Base-by-base conservation (phyloP, 805 yeast genomes). In the Pichia scutulata region DNA sequence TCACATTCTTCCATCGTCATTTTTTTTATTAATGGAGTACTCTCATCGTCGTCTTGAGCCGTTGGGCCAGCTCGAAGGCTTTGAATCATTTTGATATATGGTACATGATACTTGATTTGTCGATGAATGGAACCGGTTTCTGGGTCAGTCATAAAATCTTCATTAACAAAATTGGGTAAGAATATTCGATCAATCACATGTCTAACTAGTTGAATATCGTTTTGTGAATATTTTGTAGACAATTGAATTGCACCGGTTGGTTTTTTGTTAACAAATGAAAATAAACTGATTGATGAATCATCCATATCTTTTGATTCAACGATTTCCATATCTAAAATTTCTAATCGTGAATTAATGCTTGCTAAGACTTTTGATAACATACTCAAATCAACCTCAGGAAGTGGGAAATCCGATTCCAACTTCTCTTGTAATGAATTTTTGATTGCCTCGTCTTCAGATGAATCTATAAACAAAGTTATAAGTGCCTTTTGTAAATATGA, bases 141-240 rank as follows among this genome's bases (percentile, higher is more conserved):
- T 33, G 19, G n/a, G 10, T 40, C 52, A 13, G 36, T 37, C 4
- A 44, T 28, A 5, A 33, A 21, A 13, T 43, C 28, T 3, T 33
- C 39, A 14, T 33, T 39, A 4, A 50, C 52, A 28, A 41, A 47
- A 16, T 58, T 52, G 4, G 62, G 60, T 8, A 55, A 59, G 26
- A 74, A 64, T 49, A 70, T 69, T 37, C 58, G 53, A 25, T 73
- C 76, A 18, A 79, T 60, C 7, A 78, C 60, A 22, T 64, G 69
- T 49, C 77, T 80, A 25, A 80, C 69, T n/a, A 74, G 55, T 42
- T 65, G 69, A 52, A 78, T 74, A 68, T 73, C 72, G 36, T 59
- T 63, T 12, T 66, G 65, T 1, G 65, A 52, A 46, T 64, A 72
- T 54, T 46, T 55, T 46, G 70, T 76, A 56, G 69, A 58, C 44